Base-by-base conservation (phyloP, 2,329 filamentous ascomycete species). In the Nothophaeocryptopus gaeumannii region DNA sequence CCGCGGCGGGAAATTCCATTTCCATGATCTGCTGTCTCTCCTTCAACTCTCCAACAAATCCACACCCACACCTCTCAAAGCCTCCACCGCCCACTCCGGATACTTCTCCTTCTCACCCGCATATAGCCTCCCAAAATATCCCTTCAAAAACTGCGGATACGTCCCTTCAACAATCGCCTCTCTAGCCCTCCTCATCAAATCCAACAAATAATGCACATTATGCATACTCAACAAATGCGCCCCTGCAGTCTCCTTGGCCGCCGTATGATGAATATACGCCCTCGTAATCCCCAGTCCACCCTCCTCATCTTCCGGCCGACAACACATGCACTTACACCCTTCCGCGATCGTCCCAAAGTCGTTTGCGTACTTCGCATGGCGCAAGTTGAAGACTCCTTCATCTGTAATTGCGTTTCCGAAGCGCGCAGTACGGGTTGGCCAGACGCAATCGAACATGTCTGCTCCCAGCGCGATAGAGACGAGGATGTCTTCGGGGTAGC, bases 381-480 rank as follows among this genome's bases (percentile, higher is more conserved):
- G 85, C 39, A 99, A 74, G 67, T 96, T 96, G 39, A 96, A 73
- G n/a, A 89, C 81, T 9, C 93, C 95, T 36, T 76, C 63, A 48
- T 82, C 80, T 2, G 92, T 96, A 51, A 99, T 82, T 33, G 92
- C 93, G 66, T 96, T 96, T 52, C 95, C 93, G 66, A 99, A 99
- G 31, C 93, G 84, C 7, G 93, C 93, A 32, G 93, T 99, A 46
- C 93, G 80, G 4, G 93, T 97, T 1, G 93, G 95, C 93, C 93
- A 99, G 5, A 99, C 93, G 66, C 95, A 99, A 72, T 99, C 93
- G 67, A 99, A 99, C 93, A 99, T 99, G 72, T 99, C 93, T 41
- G 93, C 93, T 3, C 93, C 93, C 0, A 99, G 78, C 1, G 93
- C 93, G 3, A 96, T 85, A 45, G 89, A 95, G 34, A 99, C 91